Evolutionary conservation across 2,329 filamentous ascomycete species (phyloP), one percentile per base, ranked within the genome.

Genomic region (Aureobasidium sp.): DNA sequence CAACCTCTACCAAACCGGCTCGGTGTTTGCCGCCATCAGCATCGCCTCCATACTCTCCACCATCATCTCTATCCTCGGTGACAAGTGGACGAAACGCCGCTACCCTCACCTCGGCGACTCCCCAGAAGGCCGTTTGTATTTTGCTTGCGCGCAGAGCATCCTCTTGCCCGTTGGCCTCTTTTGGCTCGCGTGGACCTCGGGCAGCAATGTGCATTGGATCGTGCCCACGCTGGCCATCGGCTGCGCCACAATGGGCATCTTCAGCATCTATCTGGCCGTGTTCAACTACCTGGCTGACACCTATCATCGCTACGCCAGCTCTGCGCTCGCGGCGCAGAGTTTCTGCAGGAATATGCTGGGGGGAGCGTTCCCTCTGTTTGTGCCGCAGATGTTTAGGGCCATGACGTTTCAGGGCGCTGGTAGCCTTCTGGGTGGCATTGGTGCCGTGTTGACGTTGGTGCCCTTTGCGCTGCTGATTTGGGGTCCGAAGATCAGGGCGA

Each of bases 261-360:
- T 90, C 71, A 86, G 84, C 42, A 84, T 96, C 37, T 95, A 95
- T 69, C 80, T 96, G 1, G 87, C 91, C 2, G 89, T 90, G 0
- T 96, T 96, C 76, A 96, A 96, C 70, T 96, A 95, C 67, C 80
- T 96, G 1, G 90, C 91, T 21, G 92, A 96, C 69, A 87, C 86
- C 1, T 96, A 96, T 72, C 87, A 91, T 69, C 79, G 82, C 2
- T 96, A 93, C 67, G 90, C 92, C 0, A 90, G 86, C 40, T 94
- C 89, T 0, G 91, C 92, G 0, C 77, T 96, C 6, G 92, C 92
- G 0, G 90, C 91, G 0, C 90, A 96, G 75, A 88, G 84, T 17
- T 95, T 89, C 70, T 93, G 89, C 67, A 83, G 92, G 11, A 96
- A 96, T 70, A 77, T 96, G 1, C 76, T 96, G 0, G 90, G 87